Evolutionary conservation across 352 stramenopile species (phyloP), one percentile per base, ranked within the genome.

Genomic region (Phytophthora niederhauseri): DNA sequence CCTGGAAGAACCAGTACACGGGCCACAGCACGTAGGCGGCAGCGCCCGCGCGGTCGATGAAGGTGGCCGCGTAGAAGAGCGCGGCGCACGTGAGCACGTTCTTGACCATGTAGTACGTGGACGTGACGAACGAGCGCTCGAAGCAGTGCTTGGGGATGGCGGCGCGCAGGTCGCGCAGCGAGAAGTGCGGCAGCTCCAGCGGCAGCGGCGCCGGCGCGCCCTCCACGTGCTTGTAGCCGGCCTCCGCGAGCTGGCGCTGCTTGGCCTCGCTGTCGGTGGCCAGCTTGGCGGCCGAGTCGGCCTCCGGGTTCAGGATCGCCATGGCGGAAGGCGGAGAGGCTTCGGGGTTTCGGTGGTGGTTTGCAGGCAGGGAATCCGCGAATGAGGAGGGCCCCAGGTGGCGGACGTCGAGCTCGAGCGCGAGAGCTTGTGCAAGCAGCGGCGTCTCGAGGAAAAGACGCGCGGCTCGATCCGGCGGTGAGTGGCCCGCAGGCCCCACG

Each of bases 1-100:
- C 98, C 85, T 99, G 97, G 77, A 97, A 94, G 80, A 99, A 99
- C 81, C 95, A 98, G 83, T 99, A 99, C 49, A 95, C 65, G 3
- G 91, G 85, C 98, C 98, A 99, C 41, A 95, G 85, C 64, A 88
- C 77, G 12, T 67, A 80, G 6, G 93, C 79, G 34, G 82, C 64
- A n/a, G 78, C 61, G 53, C 76, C 84, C 7, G 51, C 64, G 20
- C 59, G 52, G 46, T 88, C 75, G 61, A 98, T 87, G 54, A 85
- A 90, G 6, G 75, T 85, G 8, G 96, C 95, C 17, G 80, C 76
- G 69, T 97, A 98, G 51, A 91, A 93, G 55, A 99, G 92, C 43
- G 78, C 87, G 4, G 78, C 82, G 34, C 97, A 97, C 60, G 98
- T 91, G 51, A 86, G 68, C 14, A 96, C 63, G 81, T 99, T 98